Evolutionary conservation across 805 yeast species (phyloP).

Genomic region (Lipomyces spencermartinsiae): DNA sequence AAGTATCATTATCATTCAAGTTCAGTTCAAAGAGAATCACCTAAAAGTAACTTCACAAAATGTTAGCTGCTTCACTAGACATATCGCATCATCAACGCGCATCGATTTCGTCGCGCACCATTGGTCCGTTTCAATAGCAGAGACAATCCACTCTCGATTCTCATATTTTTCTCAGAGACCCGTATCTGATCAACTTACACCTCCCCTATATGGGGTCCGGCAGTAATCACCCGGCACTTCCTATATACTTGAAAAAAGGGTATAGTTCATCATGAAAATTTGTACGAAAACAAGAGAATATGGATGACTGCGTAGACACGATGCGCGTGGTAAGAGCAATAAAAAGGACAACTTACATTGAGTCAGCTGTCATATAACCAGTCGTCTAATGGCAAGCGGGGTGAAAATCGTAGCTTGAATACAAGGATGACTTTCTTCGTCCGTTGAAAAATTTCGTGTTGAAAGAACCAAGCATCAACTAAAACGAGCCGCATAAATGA

Average conservation of each 20-base stretch:
- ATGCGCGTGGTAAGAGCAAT: background rate
- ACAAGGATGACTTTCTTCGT: background rate
- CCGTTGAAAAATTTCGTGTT: background rate
- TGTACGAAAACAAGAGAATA: background rate
- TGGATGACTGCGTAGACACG: background rate
- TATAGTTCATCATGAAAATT: constrained; percentile 35
- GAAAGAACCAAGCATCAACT: too few relatives aligned
- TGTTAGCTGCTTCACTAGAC: background rate
- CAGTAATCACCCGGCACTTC: constrained; percentile 39
- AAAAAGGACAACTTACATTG: background rate
- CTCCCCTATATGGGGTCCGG: background rate
- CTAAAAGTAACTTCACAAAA: background rate
- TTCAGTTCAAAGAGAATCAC: background rate
- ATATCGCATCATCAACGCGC: background rate
- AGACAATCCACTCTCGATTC: background rate
- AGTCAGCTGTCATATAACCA: background rate
- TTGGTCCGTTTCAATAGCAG: background rate
- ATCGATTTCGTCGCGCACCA: background rate
- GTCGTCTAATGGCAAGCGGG: background rate
- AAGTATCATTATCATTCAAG: constrained; percentile 4
- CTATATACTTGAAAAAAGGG: constrained; percentile 36
- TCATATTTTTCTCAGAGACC: constrained; percentile 33
- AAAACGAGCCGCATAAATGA: background rate
- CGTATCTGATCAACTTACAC: constrained; percentile 34
- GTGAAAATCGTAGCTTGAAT: background rate